phyloP scores from a whole-genome alignment of 2,329 filamentous ascomycete species.

The Aspergillus sp. region DNA sequence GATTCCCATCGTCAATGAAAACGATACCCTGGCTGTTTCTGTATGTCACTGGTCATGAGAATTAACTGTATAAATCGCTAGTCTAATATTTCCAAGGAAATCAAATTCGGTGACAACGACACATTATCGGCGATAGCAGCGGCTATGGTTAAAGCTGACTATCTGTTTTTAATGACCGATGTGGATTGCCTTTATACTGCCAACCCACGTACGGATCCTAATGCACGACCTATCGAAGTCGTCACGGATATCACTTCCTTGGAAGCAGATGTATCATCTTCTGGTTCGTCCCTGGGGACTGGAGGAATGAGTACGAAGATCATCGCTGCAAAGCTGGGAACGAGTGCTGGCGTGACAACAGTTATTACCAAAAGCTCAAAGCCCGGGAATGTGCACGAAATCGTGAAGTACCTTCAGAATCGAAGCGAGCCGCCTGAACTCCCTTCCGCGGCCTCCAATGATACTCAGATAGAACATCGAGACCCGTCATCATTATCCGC shows the following conservation, averaged over 20 bases:
- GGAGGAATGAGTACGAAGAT: conserved; percentile 98
- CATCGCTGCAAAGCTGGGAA: conserved; percentile 81
- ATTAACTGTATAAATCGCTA: neutral
- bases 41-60: conserved; percentile 25
- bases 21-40: conserved; percentile 90
- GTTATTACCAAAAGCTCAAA: conserved; percentile 92
- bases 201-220: conserved; percentile 76
- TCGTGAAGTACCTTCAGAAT: conserved; percentile 71
- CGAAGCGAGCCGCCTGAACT: conserved; percentile 31
- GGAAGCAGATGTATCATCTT: conserved; percentile 81
- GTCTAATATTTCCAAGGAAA: conserved; percentile 50
- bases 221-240: conserved; percentile 83
- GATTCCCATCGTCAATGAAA: conserved; percentile 97
- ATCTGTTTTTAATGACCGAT: conserved; percentile 97
- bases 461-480: conserved; percentile 9
- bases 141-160: conserved; percentile 93
- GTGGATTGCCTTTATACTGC: conserved; percentile 96
- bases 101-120: conserved; percentile 99
- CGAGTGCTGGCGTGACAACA: conserved; percentile 88
- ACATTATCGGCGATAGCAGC: conserved; percentile 94
- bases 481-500: conserved; percentile 43
- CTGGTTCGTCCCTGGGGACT: conserved; percentile 81
- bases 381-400: conserved; percentile 81
- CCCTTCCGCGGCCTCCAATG: conserved; percentile 10
- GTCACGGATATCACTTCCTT: conserved; percentile 80